Conservation (phyloP, 345 rosid genomes). For the Kandelia obovata region DNA sequence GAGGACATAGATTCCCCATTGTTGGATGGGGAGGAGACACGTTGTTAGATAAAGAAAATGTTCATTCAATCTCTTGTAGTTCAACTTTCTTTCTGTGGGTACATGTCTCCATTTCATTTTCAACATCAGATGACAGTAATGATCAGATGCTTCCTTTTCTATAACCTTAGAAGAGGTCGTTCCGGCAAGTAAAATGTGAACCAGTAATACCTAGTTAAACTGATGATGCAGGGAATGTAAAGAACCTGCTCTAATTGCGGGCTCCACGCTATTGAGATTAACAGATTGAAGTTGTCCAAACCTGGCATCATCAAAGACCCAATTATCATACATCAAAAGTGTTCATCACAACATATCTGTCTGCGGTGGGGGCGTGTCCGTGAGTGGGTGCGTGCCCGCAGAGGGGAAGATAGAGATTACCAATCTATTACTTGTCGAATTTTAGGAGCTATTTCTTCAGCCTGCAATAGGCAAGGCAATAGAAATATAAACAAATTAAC, state of each 20-base stretch:
- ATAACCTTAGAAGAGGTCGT: too few species aligned
- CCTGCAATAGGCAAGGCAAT: slow-evolving; percentile 24
- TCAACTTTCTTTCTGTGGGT: too few species aligned
- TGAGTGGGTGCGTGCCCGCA: not conserved
- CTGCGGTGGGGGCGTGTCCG: not conserved
- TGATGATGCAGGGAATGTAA: not conserved
- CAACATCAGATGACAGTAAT: too few species aligned
- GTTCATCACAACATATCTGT: too few species aligned
- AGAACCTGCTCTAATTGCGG: slow-evolving; percentile 78
- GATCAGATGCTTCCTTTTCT: too few species aligned
- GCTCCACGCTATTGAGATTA: slow-evolving; percentile 69
- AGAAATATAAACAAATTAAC: not conserved
- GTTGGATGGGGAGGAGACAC: too few species aligned
- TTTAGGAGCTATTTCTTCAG: slow-evolving; percentile 63
- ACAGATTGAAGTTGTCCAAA: slow-evolving; percentile 90
- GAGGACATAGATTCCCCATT: too few species aligned
- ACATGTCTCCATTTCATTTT: too few species aligned
- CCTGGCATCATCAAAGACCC: slow-evolving; percentile 35
- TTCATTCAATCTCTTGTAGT: too few species aligned
- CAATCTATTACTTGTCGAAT: slow-evolving; percentile 67
- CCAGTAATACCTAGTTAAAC: too few species aligned
- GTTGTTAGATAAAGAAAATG: too few species aligned
- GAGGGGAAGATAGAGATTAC: slow-evolving; percentile 28
- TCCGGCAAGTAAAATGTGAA: too few species aligned
- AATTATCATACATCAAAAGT: not conserved